Conservation (phyloP, 2,329 filamentous ascomycete species). For the Aspergillus hiratsukae region DNA sequence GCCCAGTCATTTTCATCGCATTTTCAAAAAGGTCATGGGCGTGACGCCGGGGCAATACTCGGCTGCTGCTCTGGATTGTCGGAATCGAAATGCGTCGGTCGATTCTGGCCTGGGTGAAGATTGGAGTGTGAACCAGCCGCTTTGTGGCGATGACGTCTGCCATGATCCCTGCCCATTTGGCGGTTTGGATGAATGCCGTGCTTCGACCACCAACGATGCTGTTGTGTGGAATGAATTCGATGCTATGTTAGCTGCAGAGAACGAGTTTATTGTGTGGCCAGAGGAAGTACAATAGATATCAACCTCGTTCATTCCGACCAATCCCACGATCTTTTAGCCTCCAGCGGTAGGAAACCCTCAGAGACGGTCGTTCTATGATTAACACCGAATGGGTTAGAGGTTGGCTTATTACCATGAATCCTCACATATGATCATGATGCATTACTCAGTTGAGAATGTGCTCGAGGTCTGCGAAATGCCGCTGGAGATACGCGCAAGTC, state of each 20-base stretch:
- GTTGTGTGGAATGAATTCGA: slow-evolving; percentile 36
- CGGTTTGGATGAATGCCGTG: neutral
- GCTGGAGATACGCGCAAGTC: neutral
- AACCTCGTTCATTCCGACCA: neutral
- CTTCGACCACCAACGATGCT: neutral
- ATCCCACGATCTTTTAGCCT: neutral
- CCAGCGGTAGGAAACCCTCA: too few species aligned
- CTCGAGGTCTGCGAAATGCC: too few species aligned
- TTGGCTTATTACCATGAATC: too few species aligned
- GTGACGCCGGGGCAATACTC: slow-evolving; percentile 46
- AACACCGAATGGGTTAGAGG: too few species aligned
- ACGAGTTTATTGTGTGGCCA: slow-evolving; percentile 5
- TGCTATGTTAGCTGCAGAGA: slow-evolving; percentile 27
- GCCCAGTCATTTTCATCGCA: slow-evolving; percentile 51
- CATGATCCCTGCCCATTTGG: neutral
- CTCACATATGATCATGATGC: too few species aligned
- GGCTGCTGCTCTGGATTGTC: slow-evolving; percentile 8
- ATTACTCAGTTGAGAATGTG: too few species aligned
- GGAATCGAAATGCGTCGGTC: neutral
- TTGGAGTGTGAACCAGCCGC: neutral
- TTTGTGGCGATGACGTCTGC: neutral
- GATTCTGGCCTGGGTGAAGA: neutral
- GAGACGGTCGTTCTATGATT: too few species aligned
- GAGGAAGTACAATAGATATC: slow-evolving; percentile 6
- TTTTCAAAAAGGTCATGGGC: slow-evolving; percentile 51